Evolutionary conservation across 176 grass and related monocot genomes (phyloP).

Genomic region (Areca catechu): DNA sequence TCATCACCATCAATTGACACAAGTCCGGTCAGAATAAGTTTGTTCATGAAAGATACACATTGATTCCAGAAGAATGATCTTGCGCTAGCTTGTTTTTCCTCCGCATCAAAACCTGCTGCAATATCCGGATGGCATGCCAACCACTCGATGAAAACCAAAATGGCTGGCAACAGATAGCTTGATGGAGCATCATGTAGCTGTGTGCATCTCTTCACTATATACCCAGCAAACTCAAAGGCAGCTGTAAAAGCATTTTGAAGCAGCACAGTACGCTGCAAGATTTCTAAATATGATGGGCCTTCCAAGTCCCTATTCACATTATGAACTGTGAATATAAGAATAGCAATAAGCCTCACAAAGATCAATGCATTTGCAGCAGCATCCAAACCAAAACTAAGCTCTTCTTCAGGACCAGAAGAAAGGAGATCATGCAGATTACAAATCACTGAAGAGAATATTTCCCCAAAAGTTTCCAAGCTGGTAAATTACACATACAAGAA

Average conservation of each 20-base stretch:
- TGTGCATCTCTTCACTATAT: conserved; percentile 59
- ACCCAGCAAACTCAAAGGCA: conserved; percentile 69
- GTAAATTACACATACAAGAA: conserved; percentile 12
- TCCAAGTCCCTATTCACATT: conserved; percentile 64
- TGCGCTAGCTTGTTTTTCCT: conserved; percentile 64
- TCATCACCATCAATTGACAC: conserved; percentile 47
- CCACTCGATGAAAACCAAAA: conserved; percentile 88
- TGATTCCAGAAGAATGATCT: conserved; percentile 88
- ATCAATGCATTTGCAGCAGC: conserved; percentile 60
- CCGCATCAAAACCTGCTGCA: conserved; percentile 37
- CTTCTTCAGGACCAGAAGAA: conserved; percentile 64
- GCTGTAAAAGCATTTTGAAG: conserved; percentile 74
- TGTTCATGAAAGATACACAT: conserved; percentile 73
- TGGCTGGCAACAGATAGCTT: conserved; percentile 60
- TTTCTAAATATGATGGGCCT: conserved; percentile 69
- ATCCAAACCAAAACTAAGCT: conserved; percentile 62
- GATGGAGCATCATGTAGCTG: conserved; percentile 59
- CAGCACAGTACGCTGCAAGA: conserved; percentile 62
- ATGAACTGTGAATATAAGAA: conserved; percentile 90
- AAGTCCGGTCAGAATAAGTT: conserved; percentile 51
- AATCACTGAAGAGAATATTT: conserved; percentile 44
- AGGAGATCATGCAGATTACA: conserved; percentile 66
- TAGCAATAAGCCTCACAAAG: conserved; percentile 49
- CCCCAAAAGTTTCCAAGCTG: conserved; percentile 90
- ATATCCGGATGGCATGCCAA: conserved; percentile 70